These are phyloP conservation scores for Pythium dissimile DNA, from an alignment of 352 stramenopile species.

Conservation along the genomic window DNA sequence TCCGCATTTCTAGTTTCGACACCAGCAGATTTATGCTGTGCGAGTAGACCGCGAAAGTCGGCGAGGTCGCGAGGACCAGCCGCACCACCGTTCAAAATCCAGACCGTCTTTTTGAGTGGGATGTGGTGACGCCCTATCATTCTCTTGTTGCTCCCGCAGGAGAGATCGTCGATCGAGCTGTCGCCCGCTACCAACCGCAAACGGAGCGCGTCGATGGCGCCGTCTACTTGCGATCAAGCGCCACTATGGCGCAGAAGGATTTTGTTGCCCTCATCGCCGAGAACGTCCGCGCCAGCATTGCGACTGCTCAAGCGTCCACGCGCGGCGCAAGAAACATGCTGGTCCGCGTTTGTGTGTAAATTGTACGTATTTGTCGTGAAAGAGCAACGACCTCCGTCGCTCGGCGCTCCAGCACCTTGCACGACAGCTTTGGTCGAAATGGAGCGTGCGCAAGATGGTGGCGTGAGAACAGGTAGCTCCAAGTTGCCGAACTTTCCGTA, in stretches of 20 bases:
- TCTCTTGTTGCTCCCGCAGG: conserved; percentile 2
- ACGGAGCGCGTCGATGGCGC: neutral
- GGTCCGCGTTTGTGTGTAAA: conserved; percentile 2
- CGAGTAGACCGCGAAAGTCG: neutral
- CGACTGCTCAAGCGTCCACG: neutral
- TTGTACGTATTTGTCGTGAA: neutral
- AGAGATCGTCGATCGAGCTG: neutral
- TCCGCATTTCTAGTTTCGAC: neutral
- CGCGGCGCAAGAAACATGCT: conserved; percentile 1
- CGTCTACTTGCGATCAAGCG: neutral
- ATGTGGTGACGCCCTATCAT: neutral
- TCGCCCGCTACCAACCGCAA: neutral
- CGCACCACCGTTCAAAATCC: conserved; percentile 2
- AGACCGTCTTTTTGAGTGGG: conserved; percentile 6
- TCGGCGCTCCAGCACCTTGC: too few relatives aligned
- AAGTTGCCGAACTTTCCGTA: too few relatives aligned
- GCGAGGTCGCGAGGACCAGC: neutral
- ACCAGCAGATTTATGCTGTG: conserved; percentile 8
- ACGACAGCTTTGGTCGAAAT: too few relatives aligned
- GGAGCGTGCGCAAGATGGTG: too few relatives aligned
- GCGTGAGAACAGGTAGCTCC: too few relatives aligned
- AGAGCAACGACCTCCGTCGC: neutral
- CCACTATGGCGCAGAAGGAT: conserved; percentile 3
- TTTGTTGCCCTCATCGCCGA: neutral
- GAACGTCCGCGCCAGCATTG: neutral